phyloP scores from a whole-genome alignment of 768 basidiomycete genomes.

The Jaapia argillacea region DNA sequence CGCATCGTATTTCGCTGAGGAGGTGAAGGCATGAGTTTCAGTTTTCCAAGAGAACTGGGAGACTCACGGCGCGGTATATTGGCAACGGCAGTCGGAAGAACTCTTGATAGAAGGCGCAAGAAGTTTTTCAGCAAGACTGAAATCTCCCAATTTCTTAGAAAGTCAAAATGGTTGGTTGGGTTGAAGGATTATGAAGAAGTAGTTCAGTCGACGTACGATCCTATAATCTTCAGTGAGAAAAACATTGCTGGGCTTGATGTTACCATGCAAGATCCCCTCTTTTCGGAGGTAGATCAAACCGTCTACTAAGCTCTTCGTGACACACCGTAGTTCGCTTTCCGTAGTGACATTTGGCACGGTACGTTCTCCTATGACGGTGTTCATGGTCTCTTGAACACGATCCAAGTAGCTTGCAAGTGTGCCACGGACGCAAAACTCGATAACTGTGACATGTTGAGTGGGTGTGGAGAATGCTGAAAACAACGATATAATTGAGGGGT shows the following conservation, averaged over 20 bases:
- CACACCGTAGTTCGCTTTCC: background rate
- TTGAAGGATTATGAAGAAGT: background rate
- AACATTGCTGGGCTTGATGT: background rate
- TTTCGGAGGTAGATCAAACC: background rate
- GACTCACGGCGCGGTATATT: background rate
- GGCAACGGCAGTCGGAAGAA: background rate
- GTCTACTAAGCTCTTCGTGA: background rate
- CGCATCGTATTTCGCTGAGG: background rate
- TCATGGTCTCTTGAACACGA: background rate
- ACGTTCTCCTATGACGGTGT: too few species aligned
- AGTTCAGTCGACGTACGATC: background rate
- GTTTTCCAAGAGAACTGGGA: background rate
- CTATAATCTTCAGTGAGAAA: background rate
- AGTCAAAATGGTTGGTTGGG: background rate
- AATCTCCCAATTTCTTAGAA: background rate
- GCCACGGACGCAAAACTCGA: background rate
- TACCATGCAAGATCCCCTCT: background rate
- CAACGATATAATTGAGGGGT: background rate
- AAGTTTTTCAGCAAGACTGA: background rate
- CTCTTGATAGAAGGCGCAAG: background rate
- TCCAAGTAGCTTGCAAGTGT: background rate
- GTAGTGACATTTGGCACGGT: too few species aligned
- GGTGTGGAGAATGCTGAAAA: background rate
- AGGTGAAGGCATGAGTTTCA: background rate
- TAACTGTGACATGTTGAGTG: background rate